These are phyloP conservation scores for Talaromyces amestolkiae DNA, from an alignment of 2,329 filamentous ascomycete species.

Conservation along the genomic window DNA sequence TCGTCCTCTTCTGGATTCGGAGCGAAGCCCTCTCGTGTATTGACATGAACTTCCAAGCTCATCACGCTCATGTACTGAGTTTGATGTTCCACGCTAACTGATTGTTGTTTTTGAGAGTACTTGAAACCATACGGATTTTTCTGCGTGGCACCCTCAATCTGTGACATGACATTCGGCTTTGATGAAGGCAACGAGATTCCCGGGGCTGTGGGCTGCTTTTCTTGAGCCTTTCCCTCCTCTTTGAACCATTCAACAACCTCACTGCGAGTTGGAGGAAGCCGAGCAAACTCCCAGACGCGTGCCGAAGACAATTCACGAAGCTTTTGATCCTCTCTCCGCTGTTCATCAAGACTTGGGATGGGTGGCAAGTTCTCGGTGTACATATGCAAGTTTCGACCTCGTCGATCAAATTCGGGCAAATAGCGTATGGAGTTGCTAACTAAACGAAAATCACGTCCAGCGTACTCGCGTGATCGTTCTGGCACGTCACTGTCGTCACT, in stretches of 20 bases:
- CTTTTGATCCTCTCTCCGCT: conserved; percentile 52
- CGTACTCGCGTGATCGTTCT: conserved; percentile 73
- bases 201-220: conserved; percentile 12
- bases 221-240: conserved; percentile 30
- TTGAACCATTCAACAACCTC: conserved; percentile 71
- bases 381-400: conserved; percentile 57
- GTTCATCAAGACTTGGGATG: conserved; percentile 49
- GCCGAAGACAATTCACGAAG: conserved; percentile 60
- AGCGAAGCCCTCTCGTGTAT: conserved; percentile 74
- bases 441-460: conserved; percentile 78
- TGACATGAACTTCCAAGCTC: conserved; percentile 90
- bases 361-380: conserved; percentile 52
- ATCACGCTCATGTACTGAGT: conserved; percentile 94
- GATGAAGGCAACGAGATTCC: background rate
- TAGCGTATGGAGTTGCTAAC: conserved; percentile 73
- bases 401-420: conserved; percentile 73
- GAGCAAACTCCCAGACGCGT: conserved; percentile 73
- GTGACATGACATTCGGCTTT: conserved; percentile 58
- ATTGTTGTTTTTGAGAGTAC: conserved; percentile 73
- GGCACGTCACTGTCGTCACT: conserved; percentile 81
- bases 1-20: conserved; percentile 91
- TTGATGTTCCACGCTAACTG: conserved; percentile 76
- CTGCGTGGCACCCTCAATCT: conserved; percentile 86
- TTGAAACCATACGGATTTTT: conserved; percentile 79
- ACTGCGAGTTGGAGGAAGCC: conserved; percentile 64